These are phyloP conservation scores for Kodamaea ohmeri DNA, from an alignment of 1,139 yeast genomes.

Conservation along the genomic window DNA sequence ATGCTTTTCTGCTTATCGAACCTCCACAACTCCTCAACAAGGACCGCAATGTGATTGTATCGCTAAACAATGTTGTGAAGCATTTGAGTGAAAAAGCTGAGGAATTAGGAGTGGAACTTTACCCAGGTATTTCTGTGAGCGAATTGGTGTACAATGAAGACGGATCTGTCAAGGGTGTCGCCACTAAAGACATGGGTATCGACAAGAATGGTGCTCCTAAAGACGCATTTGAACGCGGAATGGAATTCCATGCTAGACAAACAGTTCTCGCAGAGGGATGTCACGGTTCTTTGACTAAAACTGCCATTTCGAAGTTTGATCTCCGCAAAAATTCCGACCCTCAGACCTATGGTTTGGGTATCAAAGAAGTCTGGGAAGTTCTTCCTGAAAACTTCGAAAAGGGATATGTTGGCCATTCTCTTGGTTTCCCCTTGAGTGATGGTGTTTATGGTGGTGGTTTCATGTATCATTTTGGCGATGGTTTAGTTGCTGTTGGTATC, in stretches of 20 bases:
- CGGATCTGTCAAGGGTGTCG: constrained; percentile 78
- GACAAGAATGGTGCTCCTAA: constrained; percentile 73
- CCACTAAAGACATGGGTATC: constrained; percentile 90
- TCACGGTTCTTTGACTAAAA: constrained; percentile 87
- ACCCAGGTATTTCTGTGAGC: constrained; percentile 88
- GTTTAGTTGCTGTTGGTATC: constrained; percentile 82
- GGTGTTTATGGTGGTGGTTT: constrained; percentile 94
- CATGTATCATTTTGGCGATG: constrained; percentile 94
- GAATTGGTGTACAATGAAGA: constrained; percentile 64
- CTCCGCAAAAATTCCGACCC: constrained; percentile 65
- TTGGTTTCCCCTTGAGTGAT: constrained; percentile 81
- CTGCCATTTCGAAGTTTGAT: constrained; percentile 64
- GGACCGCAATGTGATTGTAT: constrained; percentile 80
- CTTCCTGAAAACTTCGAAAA: constrained; percentile 72
- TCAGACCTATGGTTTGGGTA: constrained; percentile 93
- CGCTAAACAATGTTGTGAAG: constrained; percentile 77
- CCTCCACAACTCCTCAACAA: constrained; percentile 88
- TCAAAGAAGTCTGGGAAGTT: constrained; percentile 98
- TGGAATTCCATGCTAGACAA: constrained; percentile 89
- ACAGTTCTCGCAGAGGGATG: constrained; percentile 96
- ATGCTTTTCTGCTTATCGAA: constrained; percentile 74
- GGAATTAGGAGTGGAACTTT: constrained; percentile 88
- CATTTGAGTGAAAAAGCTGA: constrained; percentile 87
- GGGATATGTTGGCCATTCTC: constrained; percentile 82
- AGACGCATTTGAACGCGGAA: constrained; percentile 83